These are phyloP conservation scores for Exsudoporus frostii DNA, from an alignment of 768 basidiomycete genomes.

Conservation along the genomic window DNA sequence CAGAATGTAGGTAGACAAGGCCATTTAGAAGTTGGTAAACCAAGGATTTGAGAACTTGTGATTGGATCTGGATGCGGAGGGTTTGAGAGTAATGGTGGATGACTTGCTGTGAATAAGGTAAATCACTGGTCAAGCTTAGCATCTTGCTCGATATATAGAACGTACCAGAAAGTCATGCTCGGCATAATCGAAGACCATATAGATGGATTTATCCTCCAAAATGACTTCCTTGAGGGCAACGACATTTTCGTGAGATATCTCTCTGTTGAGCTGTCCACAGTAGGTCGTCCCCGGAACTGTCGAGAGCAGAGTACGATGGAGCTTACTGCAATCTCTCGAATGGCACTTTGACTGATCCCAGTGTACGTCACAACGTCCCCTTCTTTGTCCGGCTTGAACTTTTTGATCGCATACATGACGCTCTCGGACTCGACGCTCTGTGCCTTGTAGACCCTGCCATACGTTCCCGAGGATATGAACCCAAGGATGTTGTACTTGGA, in stretches of 20 bases:
- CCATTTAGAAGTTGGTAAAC: slow-evolving; percentile 94
- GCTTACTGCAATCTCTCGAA: slow-evolving; percentile 90
- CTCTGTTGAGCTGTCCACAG: slow-evolving; percentile 69
- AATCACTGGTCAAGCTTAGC: not conserved
- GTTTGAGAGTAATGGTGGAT: slow-evolving; percentile 97
- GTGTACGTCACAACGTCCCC: slow-evolving; percentile 95
- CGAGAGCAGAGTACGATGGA: not conserved
- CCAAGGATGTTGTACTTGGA: slow-evolving; percentile 91
- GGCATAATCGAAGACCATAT: slow-evolving; percentile 99
- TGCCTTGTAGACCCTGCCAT: slow-evolving; percentile 98
- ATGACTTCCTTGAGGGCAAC: slow-evolving; percentile 93
- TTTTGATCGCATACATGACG: slow-evolving; percentile 92
- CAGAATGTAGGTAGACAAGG: slow-evolving; percentile 89
- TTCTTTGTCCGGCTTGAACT: slow-evolving; percentile 99
- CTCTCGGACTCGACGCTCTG: slow-evolving; percentile 68
- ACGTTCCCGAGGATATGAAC: slow-evolving; percentile 97
- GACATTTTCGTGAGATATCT: slow-evolving; percentile 87
- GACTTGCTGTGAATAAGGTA: slow-evolving; percentile 67
- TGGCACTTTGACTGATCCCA: slow-evolving; percentile 96
- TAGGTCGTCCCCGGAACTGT: slow-evolving; percentile 13
- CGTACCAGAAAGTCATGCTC: slow-evolving; percentile 96
- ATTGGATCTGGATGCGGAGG: slow-evolving; percentile 70
- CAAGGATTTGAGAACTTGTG: slow-evolving; percentile 84
- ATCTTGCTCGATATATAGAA: not conserved
- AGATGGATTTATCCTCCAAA: slow-evolving; percentile 96